A percentile compares a stretch with the other conserved stretches of the same genome.
phyloP scores from a whole-genome alignment of 2,329 filamentous ascomycete species.

The Aspergillus costaricaensis region DNA sequence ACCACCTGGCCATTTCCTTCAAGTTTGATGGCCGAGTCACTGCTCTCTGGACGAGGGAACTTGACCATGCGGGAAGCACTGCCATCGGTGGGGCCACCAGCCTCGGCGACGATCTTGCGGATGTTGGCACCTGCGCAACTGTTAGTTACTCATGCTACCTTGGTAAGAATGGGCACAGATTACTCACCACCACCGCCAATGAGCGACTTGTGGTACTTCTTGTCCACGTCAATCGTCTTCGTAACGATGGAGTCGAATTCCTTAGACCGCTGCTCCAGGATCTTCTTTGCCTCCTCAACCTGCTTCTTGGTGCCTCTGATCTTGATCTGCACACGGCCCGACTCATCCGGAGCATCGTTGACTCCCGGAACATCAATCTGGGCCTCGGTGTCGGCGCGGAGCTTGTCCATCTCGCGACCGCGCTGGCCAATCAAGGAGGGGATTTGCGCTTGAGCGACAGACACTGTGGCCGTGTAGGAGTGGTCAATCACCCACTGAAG shows the following conservation, averaged over 20 bases:
- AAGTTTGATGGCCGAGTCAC: constrained; percentile 80
- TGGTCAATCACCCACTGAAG: constrained; percentile 89
- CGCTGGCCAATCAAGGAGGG: constrained; percentile 92
- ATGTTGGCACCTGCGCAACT: constrained; percentile 71
- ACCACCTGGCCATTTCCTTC: constrained; percentile 84
- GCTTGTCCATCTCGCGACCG: constrained; percentile 85
- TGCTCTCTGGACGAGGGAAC: constrained; percentile 86
- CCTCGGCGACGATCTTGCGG: constrained; percentile 79
- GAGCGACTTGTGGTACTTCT: constrained; percentile 81
- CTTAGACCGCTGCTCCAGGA: constrained; percentile 81
- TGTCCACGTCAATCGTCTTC: constrained; percentile 84
- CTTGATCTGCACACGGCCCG: constrained; percentile 77
- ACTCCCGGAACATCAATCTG: constrained; percentile 89
- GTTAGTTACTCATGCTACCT: constrained; percentile 9
- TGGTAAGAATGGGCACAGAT: constrained; percentile 40
- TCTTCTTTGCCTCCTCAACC: constrained; percentile 87
- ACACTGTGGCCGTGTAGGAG: constrained; percentile 74
- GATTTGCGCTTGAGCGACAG: constrained; percentile 86
- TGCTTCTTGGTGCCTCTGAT: constrained; percentile 91
- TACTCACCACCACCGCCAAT: constrained; percentile 84
- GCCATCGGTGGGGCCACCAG: constrained; percentile 85
- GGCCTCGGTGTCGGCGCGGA: constrained; percentile 80
- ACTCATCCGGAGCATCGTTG: constrained; percentile 66
- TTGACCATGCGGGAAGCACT: constrained; percentile 87
- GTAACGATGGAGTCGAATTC: constrained; percentile 88